Percentiles rank a stretch among this genome's conserved stretches.
Conservation (phyloP, 2,329 filamentous ascomycete genomes). For the Pseudovirgaria hyperparasitica region DNA sequence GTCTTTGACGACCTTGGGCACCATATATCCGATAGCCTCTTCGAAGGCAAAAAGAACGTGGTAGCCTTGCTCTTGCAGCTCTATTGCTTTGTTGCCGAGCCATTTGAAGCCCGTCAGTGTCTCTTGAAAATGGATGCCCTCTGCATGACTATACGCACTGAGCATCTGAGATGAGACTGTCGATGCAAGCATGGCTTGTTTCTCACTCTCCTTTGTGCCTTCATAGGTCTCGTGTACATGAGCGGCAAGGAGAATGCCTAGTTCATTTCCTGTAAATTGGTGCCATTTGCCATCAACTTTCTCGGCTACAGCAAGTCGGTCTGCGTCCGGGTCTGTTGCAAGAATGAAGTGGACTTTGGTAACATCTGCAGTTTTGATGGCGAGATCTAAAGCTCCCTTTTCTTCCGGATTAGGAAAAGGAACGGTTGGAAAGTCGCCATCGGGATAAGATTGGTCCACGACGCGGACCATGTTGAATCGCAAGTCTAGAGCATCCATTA, state of each 20-base stretch:
- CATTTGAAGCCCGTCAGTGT: constrained; percentile 57
- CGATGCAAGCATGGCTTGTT: constrained; percentile 46
- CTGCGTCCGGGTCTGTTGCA: constrained; percentile 53
- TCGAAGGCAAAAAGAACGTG: constrained; percentile 47
- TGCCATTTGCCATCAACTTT: constrained; percentile 44
- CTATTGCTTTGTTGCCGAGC: constrained; percentile 48
- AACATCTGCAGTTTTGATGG: constrained; percentile 41
- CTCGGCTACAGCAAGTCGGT: constrained; percentile 49
- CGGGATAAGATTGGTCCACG: constrained; percentile 39
- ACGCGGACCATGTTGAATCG: constrained; percentile 35
- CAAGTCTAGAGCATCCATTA: constrained; percentile 25
- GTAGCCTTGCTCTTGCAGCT: constrained; percentile 36
- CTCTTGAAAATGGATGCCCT: constrained; percentile 45
- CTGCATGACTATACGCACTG: constrained; percentile 38
- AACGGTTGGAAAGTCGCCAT: constrained; percentile 52
- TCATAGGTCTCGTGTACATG: constrained; percentile 40
- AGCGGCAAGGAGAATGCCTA: constrained; percentile 47
- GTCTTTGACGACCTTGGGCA: constrained; percentile 47
- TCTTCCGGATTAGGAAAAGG: constrained; percentile 55
- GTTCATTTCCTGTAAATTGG: constrained; percentile 52
- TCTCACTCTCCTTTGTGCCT: constrained; percentile 19
- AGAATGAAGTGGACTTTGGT: constrained; percentile 39
- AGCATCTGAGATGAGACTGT: constrained; percentile 55
- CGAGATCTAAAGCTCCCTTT: constrained; percentile 46
- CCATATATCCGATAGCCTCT: constrained; percentile 57